Conservation (phyloP, 768 basidiomycete species). For the Vararia minispora region DNA sequence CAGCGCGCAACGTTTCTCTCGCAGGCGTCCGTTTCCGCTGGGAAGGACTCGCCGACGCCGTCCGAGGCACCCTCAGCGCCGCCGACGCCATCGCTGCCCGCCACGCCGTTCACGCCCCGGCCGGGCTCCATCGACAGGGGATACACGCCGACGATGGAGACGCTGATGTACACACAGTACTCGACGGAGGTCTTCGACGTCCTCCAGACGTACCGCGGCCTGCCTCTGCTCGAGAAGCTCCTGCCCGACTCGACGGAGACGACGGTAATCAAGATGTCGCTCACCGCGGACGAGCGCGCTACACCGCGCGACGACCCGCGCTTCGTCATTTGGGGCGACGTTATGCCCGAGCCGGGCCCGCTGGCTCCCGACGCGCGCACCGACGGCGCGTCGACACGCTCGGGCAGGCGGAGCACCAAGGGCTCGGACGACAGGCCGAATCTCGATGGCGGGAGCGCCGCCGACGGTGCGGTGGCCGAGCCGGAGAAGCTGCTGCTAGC, state of each 20-base stretch:
- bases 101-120: constrained; percentile 7
- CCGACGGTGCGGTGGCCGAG: constrained; percentile 19
- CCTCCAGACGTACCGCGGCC: constrained; percentile 66
- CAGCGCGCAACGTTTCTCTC: not conserved
- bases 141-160: constrained; percentile 32
- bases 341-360: constrained; percentile 23
- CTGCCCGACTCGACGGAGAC: constrained; percentile 43
- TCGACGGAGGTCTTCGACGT: constrained; percentile 73
- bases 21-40: constrained; percentile 1
- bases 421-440: not conserved
- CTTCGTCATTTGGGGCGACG: constrained; percentile 84
- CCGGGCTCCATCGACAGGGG: constrained; percentile 14
- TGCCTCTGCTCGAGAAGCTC: constrained; percentile 62
- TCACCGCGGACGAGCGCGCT: constrained; percentile 53
- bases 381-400: constrained; percentile 3
- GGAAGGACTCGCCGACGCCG: not conserved
- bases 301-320: constrained; percentile 81
- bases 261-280: constrained; percentile 62
- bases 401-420: constrained; percentile 10
- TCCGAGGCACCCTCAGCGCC: constrained; percentile 2
- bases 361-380: not conserved
- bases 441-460: constrained; percentile 5
- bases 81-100: constrained; percentile 6
- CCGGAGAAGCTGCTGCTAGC: constrained; percentile 57
- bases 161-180: constrained; percentile 48